These are phyloP conservation scores for Leishmania arabica DNA, from an alignment of 208 protist species.

Conservation along the genomic window DNA sequence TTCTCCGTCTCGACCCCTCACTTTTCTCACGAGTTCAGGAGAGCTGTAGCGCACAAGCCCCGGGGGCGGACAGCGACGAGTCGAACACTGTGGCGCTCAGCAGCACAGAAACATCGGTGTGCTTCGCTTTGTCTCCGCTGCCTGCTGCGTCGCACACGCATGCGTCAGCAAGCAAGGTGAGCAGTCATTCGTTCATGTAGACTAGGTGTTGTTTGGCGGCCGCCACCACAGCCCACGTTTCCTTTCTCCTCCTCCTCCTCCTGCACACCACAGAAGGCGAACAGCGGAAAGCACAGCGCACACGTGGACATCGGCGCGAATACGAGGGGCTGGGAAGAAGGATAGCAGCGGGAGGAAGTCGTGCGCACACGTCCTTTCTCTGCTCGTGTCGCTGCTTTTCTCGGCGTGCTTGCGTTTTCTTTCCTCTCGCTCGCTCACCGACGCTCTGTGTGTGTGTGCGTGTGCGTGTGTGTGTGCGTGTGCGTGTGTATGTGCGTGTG, in stretches of 20 bases:
- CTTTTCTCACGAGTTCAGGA: not conserved
- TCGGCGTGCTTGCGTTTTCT: not conserved
- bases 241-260: not conserved
- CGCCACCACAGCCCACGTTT: not conserved
- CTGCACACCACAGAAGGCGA: not conserved
- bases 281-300: not conserved
- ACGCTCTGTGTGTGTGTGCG: not conserved
- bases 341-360: not conserved
- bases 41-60: not conserved
- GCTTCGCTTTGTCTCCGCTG: not conserved
- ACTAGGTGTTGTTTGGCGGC: not conserved
- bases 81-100: not conserved
- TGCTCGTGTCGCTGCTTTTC: not conserved
- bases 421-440: not conserved
- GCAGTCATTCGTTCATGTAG: not conserved
- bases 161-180: not conserved
- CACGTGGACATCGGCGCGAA: not conserved
- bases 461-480: too few species aligned
- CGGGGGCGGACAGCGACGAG: not conserved
- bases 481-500: too few species aligned
- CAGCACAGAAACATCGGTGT: not conserved
- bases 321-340: not conserved
- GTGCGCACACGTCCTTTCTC: not conserved
- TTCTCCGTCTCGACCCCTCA: not conserved
- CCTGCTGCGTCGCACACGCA: not conserved